Base-by-base conservation (phyloP, 2,329 filamentous ascomycete genomes). In the Lasiodiplodia gonubiensis region DNA sequence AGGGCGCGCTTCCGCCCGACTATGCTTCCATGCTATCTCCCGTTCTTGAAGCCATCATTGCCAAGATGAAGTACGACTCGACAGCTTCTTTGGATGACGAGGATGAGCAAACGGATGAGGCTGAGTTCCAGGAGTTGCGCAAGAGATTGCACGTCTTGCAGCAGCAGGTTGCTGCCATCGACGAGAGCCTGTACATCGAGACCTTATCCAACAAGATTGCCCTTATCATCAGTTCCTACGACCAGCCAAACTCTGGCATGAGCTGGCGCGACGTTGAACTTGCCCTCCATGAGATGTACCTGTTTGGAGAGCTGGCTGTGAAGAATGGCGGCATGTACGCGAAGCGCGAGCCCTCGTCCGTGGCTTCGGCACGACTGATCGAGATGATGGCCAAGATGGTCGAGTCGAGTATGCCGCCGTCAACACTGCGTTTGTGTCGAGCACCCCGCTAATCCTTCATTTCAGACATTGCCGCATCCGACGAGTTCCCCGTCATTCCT, bases 11-110 rank as follows among this genome's bases (percentile, higher is more conserved):
- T n/a, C 89, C 91, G 21, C 81, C 86, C 57, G 87, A 91, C 66
- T 95, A 97, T 78, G 85, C 88, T n/a, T 85, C 88, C 63, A 95
- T 97, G 86, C 85, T 99, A 14, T 88, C 92, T 30, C 92, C 93
- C 4, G 93, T 98, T 64, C 83, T 99, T 68, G 92, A 97, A 77
- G 93, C 93, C 66, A 94, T 98, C 73, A 91, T 99, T 68, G 85
- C 88, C 67, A 99, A 99, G 82, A 97, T 98, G 93, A 90, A 94
- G 76, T 98, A 97, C 75, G 95, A 99, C 74, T 94, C 97, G 76
- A 97, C 94, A 6, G 91, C 92, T 1, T 90, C 88, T 23, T 98
- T 94, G 94, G 94, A 94, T 46, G 90, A 94, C 68, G 94, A 97
- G 76, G 93, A 97, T 73, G 94, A 97, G 73, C 91, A 97, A 78